A percentile compares a stretch with the other conserved stretches of the same genome.
Evolutionary conservation across 129 eudicot genomes (phyloP).

Genomic region (Flaveria robusta): DNA sequence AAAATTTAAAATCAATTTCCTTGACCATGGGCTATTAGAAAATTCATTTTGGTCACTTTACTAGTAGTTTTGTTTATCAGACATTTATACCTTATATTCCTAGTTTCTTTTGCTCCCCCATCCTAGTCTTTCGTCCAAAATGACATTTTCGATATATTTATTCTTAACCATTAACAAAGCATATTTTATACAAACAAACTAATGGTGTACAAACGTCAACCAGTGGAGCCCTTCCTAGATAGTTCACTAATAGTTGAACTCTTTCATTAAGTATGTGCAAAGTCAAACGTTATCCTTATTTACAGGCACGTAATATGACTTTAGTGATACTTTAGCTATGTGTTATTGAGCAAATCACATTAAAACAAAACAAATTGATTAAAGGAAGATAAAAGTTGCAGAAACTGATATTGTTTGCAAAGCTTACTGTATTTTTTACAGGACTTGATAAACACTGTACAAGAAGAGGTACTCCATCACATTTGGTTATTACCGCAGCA

Average conservation of each 20-base stretch:
- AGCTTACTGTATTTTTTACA: conserved; percentile 75
- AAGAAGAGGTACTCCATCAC: conserved; percentile 72
- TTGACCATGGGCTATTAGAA: no score
- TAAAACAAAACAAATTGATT: background rate
- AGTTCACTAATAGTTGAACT: background rate
- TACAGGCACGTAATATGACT: background rate
- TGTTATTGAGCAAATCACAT: background rate
- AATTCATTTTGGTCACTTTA: no score
- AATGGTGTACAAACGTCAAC: background rate
- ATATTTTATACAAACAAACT: background rate
- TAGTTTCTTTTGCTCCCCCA: no score
- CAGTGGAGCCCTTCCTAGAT: background rate
- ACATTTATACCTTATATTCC: no score
- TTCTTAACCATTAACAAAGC: background rate
- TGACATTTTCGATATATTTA: no score
- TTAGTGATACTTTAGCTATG: conserved; percentile 9
- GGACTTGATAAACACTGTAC: conserved; percentile 86
- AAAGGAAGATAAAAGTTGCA: background rate
- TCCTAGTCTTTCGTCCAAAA: no score
- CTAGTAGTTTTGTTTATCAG: no score
- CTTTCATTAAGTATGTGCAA: background rate
- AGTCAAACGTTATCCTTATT: background rate
- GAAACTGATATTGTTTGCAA: background rate
- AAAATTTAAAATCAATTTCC: no score
- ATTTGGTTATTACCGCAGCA: conserved; percentile 60